A percentile compares a stretch with the other conserved stretches of the same genome.
Evolutionary conservation across 2,329 filamentous ascomycete genomes (phyloP).

Genomic region (Cryphonectria parasitica): DNA sequence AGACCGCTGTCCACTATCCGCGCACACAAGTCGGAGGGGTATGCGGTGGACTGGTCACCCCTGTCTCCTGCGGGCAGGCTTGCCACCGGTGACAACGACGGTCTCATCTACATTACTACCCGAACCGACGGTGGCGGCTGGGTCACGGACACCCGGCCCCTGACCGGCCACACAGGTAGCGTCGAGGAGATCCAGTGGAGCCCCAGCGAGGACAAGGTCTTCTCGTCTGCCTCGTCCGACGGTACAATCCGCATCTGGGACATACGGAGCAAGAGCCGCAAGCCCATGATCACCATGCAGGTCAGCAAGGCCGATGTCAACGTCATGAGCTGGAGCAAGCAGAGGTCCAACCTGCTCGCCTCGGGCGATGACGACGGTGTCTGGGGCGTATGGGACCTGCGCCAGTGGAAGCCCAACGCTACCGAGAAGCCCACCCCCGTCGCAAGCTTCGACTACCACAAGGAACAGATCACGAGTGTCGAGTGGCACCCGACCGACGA

Average conservation of each 20-base stretch:
- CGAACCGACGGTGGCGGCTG: constrained; percentile 86
- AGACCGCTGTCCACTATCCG: constrained; percentile 86
- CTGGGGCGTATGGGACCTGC: constrained; percentile 95
- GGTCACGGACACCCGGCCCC: constrained; percentile 82
- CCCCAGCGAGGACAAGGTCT: constrained; percentile 88
- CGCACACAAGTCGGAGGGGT: constrained; percentile 92
- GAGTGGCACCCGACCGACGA: constrained; percentile 99
- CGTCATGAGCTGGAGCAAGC: constrained; percentile 91
- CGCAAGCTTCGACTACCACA: constrained; percentile 94
- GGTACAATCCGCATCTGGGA: constrained; percentile 97
- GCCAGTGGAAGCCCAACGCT: constrained; percentile 81
- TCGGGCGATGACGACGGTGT: constrained; percentile 91
- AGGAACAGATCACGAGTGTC: constrained; percentile 91
- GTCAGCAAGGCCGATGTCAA: constrained; percentile 89
- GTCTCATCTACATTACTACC: constrained; percentile 86
- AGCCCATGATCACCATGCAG: constrained; percentile 84
- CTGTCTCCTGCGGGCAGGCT: constrained; percentile 80
- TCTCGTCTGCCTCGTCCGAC: constrained; percentile 91
- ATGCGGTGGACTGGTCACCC: constrained; percentile 96
- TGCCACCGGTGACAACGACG: constrained; percentile 88
- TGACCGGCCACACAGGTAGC: constrained; percentile 80
- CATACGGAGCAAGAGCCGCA: constrained; percentile 84
- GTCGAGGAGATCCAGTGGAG: constrained; percentile 98
- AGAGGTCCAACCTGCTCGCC: constrained; percentile 87
- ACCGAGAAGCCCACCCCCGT: constrained; percentile 72